A percentile compares a stretch with the other conserved stretches of the same genome.
Evolutionary conservation across 495 filamentous ascomycete species (phyloP).

Genomic region (Talaromyces borbonicus): DNA sequence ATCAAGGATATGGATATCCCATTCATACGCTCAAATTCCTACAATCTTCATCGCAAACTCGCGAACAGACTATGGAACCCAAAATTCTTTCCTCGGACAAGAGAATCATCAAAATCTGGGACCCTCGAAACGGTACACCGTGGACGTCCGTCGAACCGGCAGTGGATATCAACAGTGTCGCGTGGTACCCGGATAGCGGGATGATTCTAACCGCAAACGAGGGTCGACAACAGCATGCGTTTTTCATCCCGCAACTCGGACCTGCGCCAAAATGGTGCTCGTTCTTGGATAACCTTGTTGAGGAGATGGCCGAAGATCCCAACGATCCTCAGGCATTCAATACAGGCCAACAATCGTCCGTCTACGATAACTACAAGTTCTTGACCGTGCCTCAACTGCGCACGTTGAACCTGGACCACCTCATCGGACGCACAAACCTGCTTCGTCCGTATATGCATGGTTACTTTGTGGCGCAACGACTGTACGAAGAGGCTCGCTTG

Average conservation of each 20-base stretch:
- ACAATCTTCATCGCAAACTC: conserved; percentile 55
- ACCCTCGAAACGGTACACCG: conserved; percentile 64
- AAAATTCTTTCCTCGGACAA: conserved; percentile 91
- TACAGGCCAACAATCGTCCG: conserved; percentile 46
- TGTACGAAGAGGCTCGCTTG: conserved; percentile 90
- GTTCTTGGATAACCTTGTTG: conserved; percentile 92
- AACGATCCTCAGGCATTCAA: conserved; percentile 59
- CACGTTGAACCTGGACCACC: conserved; percentile 69
- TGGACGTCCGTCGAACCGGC: conserved; percentile 95
- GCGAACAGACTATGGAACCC: conserved; percentile 53
- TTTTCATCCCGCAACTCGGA: conserved; percentile 90
- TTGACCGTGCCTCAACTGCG: conserved; percentile 75
- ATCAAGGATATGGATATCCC: conserved; percentile 93
- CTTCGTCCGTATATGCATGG: conserved; percentile 96
- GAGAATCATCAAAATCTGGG: conserved; percentile 95
- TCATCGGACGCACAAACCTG: conserved; percentile 77
- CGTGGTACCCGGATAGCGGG: conserved; percentile 74
- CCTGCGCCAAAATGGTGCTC: conserved; percentile 92
- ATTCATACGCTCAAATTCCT: conserved; percentile 86
- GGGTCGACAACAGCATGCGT: conserved; percentile 82
- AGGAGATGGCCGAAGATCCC: conserved; percentile 87
- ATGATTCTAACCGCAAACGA: conserved; percentile 97
- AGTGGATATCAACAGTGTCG: conserved; percentile 87
- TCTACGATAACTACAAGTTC: conserved; percentile 99
- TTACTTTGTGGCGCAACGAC: conserved; percentile 84